Conservation (phyloP, 768 basidiomycete species). For the Auriscalpium vulgare region DNA sequence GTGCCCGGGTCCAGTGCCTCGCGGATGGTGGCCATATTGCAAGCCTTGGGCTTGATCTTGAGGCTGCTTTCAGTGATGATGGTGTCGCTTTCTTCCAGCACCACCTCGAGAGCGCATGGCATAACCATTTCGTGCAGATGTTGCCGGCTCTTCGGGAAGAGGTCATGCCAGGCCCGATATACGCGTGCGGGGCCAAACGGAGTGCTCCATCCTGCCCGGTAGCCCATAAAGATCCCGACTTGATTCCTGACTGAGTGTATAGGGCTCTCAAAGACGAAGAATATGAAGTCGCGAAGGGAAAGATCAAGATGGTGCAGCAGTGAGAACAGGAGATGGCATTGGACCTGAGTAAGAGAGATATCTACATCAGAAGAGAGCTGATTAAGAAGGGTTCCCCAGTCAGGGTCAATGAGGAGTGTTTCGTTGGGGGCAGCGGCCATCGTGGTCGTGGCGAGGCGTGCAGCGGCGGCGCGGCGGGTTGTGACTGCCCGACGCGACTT, state of each 20-base stretch:
- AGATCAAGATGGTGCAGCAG: background rate
- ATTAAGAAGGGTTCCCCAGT: background rate
- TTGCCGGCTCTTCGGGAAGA: background rate
- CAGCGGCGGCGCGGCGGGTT: too few species aligned
- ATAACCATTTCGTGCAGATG: background rate
- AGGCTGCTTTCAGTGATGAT: too few species aligned
- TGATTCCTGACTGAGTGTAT: background rate
- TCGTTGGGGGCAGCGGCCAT: too few species aligned
- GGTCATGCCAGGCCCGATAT: background rate
- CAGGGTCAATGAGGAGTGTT: background rate
- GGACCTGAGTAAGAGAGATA: background rate
- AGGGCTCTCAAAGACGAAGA: background rate
- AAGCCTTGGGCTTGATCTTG: too few species aligned
- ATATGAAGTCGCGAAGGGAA: background rate
- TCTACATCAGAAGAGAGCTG: background rate
- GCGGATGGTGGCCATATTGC: background rate
- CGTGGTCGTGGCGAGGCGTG: too few species aligned
- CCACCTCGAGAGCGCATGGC: background rate
- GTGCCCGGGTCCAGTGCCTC: background rate
- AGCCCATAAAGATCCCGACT: background rate
- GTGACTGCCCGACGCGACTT: too few species aligned
- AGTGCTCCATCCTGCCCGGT: background rate
- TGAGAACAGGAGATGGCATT: background rate
- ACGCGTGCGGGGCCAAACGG: background rate
- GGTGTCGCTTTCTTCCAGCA: too few species aligned